Evolutionary conservation across 1,284 basidiomycete genomes (phyloP).

Genomic region (Pterulicium gracile): DNA sequence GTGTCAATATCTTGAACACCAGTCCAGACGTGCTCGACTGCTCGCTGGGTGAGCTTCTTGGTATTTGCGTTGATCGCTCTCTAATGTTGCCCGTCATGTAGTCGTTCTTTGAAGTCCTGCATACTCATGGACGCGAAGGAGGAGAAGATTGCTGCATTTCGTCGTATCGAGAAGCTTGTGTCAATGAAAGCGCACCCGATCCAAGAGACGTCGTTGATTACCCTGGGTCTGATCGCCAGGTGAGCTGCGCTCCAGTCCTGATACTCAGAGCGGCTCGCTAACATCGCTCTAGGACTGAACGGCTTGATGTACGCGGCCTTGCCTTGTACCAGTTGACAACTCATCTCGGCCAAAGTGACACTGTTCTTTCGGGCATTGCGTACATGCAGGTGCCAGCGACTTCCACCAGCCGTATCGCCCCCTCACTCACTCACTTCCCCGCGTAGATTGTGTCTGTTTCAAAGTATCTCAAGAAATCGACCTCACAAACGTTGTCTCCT

Average conservation of each 20-base stretch:
- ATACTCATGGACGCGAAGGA: constrained; percentile 16
- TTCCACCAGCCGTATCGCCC: too few relatives aligned
- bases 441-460: constrained; percentile 59
- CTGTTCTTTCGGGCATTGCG: constrained; percentile 58
- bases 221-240: constrained; percentile 54
- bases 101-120: constrained; percentile 3
- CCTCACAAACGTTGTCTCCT: constrained; percentile 54
- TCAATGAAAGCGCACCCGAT: constrained; percentile 30
- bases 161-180: constrained; percentile 36
- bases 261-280: constrained; percentile 4
- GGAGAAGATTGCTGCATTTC: constrained; percentile 33
- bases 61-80: constrained; percentile 3
- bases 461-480: constrained; percentile 46
- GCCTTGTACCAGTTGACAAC: constrained; percentile 57
- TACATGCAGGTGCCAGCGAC: constrained; percentile 68
- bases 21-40: constrained; percentile 48
- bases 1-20: constrained; percentile 37
- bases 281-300: constrained; percentile 29
- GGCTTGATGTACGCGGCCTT: constrained; percentile 43
- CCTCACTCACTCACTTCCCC: too few relatives aligned
- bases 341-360: constrained; percentile 57
- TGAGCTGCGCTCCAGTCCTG: constrained; percentile 22
- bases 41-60: constrained; percentile 47
- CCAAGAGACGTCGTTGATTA: constrained; percentile 51
- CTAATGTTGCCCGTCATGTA: constrained; percentile 3